Evolutionary conservation across 306 rosid genomes (phyloP).

Genomic region (Quercus robur): DNA sequence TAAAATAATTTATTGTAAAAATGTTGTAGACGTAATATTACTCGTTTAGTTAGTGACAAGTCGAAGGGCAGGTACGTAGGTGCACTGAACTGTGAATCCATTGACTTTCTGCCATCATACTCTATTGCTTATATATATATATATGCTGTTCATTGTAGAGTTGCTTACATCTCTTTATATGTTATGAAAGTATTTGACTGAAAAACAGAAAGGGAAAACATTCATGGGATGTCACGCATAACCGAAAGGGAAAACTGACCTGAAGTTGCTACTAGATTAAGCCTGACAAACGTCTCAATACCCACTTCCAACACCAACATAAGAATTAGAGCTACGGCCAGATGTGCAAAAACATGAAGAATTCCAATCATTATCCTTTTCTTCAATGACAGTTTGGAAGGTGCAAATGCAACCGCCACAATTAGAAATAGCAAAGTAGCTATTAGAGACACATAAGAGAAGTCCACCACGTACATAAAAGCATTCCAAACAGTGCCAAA

Average conservation of each 20-base stretch:
- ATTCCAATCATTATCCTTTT: conserved; percentile 64
- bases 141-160: too few relatives aligned
- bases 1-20: too few relatives aligned
- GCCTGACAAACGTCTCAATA: conserved; percentile 69
- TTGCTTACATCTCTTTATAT: too few relatives aligned
- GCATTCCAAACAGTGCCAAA: conserved; percentile 77
- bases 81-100: too few relatives aligned
- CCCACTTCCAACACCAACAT: conserved; percentile 89
- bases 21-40: too few relatives aligned
- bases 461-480: conserved; percentile 62
- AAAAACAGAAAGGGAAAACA: too few relatives aligned
- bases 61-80: too few relatives aligned
- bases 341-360: conserved; percentile 87
- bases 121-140: too few relatives aligned
- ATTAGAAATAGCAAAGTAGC: conserved; percentile 64
- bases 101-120: too few relatives aligned
- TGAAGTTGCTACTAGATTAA: conserved; percentile 77
- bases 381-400: conserved; percentile 74
- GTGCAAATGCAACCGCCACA: conserved; percentile 67
- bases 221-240: background rate
- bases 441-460: conserved; percentile 62
- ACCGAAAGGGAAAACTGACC: conserved; percentile 34
- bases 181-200: too few relatives aligned
- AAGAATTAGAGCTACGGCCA: conserved; percentile 75
- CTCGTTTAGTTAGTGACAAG: too few relatives aligned